phyloP scores from a whole-genome alignment of 371 early-diverging fungal genomes.

The Encephalitozoon cuniculi region DNA sequence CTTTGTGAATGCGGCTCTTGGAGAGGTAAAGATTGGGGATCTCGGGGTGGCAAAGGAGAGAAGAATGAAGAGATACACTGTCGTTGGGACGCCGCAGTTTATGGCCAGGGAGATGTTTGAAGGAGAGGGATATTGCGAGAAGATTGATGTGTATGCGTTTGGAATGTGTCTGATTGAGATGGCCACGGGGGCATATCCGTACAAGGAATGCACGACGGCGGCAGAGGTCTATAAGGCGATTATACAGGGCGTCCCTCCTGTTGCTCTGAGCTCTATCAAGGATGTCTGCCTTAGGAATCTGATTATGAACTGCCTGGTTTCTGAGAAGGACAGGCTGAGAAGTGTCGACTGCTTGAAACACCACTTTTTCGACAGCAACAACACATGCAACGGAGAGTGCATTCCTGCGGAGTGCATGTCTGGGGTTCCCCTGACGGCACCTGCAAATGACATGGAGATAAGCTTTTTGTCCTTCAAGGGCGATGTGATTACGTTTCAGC shows the following conservation, averaged over 20 bases:
- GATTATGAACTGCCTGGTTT: constrained; percentile 68
- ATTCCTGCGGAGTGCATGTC: constrained; percentile 28
- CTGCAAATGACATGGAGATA: constrained; percentile 41
- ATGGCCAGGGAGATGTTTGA: constrained; percentile 63
- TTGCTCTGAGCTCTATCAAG: constrained; percentile 65
- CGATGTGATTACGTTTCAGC: constrained; percentile 65
- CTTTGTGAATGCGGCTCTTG: constrained; percentile 77
- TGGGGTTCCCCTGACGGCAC: constrained; percentile 21
- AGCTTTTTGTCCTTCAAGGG: constrained; percentile 32
- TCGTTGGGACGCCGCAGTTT: constrained; percentile 81
- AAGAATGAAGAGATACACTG: constrained; percentile 69
- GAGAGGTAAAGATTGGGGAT: constrained; percentile 81
- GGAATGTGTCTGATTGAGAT: constrained; percentile 80
- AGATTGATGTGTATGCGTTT: constrained; percentile 80
- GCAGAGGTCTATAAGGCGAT: constrained; percentile 75
- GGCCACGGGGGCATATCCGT: constrained; percentile 76
- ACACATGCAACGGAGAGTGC: constrained; percentile 53
- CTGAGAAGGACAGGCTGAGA: constrained; percentile 67
- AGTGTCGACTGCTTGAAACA: constrained; percentile 70
- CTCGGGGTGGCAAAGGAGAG: constrained; percentile 77
- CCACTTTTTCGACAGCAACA: constrained; percentile 71
- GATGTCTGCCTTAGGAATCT: constrained; percentile 69
- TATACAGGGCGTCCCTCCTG: constrained; percentile 71
- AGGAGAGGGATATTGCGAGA: constrained; percentile 74
- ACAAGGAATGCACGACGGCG: constrained; percentile 73